Base-by-base conservation (phyloP, 176 grass and related monocot species). In the Juncus effusus region DNA sequence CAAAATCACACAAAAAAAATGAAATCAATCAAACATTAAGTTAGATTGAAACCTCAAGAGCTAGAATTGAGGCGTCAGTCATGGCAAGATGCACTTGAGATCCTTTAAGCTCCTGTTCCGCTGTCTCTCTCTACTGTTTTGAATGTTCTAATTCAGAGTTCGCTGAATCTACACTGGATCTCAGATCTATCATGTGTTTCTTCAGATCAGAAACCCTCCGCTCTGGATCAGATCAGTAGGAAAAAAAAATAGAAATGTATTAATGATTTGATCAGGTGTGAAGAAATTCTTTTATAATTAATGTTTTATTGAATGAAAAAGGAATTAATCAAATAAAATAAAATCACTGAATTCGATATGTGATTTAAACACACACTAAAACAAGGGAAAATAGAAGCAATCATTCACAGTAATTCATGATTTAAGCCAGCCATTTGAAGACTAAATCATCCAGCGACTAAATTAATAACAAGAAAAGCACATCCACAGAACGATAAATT, bases 201-300 rank as follows among this genome's bases (percentile, higher is more conserved):
- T 44, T 87, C 41, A 90, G 81, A 66, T 87, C 84, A 11, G 70
- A 81, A 36, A 85, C 81, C 65, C 81, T 81, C 3, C 79, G 76
- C 68, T 91, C 87, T 87, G 76, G 65, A 79, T 12, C 10, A 16
- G 36, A 13, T 57, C 54, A 57, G 11, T 57, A 47, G 2, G 1
- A 0, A 28, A 28, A 28, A 28, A 28, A 28, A 47, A 57, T 11
- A 57, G 14, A 57, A 57, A 57, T 0, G 1, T 1, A 57, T 57
- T 13, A 57, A 57, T 11, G 13, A 57, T 16, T 57, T 16, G 14
- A 16, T 0, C 14, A 9, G n/a, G 10, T 11, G 13, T 38, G 11
- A 15, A 65, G 42, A 47, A 40, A 10, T 3, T 3, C 2, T 10
- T 12, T 1, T 44, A 42, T 44, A 40, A 65, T 44, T 42, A 6